Evolutionary conservation across 225 moss, liverwort and hornwort species (phyloP).

Genomic region (Anthoceros angustus): DNA sequence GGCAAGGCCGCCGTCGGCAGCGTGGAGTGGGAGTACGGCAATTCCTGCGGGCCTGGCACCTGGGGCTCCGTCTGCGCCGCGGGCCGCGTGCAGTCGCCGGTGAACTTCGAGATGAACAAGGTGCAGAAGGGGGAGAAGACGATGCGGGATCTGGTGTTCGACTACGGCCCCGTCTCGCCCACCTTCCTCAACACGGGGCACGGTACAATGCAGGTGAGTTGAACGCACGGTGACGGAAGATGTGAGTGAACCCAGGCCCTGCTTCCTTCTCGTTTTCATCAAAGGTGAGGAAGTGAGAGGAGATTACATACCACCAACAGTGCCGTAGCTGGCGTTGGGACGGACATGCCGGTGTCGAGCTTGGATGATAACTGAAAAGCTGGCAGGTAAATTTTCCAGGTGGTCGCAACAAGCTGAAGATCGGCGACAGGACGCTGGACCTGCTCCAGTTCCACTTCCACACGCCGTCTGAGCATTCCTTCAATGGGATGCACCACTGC

Average conservation of each 20-base stretch:
- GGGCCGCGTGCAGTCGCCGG: conserved; percentile 49
- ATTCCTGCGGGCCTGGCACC: conserved; percentile 19
- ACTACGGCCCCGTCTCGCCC: conserved; percentile 25
- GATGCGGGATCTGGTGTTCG: conserved; percentile 42
- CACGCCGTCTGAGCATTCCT: conserved; percentile 70
- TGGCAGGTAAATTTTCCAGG: conserved; percentile 42
- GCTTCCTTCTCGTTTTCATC: not conserved
- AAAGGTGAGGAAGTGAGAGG: not conserved
- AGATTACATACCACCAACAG: not conserved
- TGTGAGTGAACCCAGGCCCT: too few relatives aligned
- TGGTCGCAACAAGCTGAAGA: conserved; percentile 33
- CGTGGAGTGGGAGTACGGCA: conserved; percentile 43
- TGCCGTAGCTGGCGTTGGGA: not conserved
- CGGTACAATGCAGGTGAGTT: conserved; percentile 61
- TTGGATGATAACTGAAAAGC: not conserved
- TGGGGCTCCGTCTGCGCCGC: conserved; percentile 49
- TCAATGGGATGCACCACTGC: conserved; percentile 50
- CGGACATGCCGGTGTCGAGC: not conserved
- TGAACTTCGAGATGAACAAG: conserved; percentile 32
- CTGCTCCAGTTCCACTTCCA: conserved; percentile 78
- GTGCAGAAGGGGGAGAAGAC: conserved; percentile 20
- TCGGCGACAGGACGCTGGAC: conserved; percentile 34
- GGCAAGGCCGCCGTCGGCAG: conserved; percentile 15
- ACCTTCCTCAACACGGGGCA: conserved; percentile 55
- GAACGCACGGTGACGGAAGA: not conserved